A percentile compares a stretch with the other conserved stretches of the same genome.
phyloP scores from a whole-genome alignment of 805 yeast genomes.

The Yarrowia yakushimensis region DNA sequence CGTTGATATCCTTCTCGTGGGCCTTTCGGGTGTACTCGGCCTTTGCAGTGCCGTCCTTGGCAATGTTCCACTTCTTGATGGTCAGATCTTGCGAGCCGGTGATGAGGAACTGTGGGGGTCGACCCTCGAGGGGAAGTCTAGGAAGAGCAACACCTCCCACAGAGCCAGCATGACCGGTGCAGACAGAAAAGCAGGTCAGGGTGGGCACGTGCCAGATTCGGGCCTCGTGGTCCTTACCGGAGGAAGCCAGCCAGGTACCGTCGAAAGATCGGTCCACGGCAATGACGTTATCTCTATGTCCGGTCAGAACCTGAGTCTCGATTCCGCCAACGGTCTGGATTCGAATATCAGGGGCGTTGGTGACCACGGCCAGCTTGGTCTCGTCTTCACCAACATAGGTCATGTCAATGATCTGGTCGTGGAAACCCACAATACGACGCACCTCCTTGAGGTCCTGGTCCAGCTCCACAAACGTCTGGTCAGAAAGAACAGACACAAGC shows the following conservation, averaged over 20 bases:
- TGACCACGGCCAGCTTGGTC: slow-evolving; percentile 68
- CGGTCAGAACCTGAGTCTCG: slow-evolving; percentile 64
- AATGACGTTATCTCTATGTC: slow-evolving; percentile 83
- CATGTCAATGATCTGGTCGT: slow-evolving; percentile 92
- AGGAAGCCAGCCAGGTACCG: slow-evolving; percentile 89
- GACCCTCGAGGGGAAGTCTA: slow-evolving; percentile 39
- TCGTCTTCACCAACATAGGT: slow-evolving; percentile 64
- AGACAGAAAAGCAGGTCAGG: slow-evolving; percentile 53
- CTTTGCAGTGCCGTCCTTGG: slow-evolving; percentile 31
- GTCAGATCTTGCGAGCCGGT: slow-evolving; percentile 85
- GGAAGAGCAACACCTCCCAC: slow-evolving; percentile 81
- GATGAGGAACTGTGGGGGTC: slow-evolving; percentile 65
- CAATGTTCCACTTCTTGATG: slow-evolving; percentile 74
- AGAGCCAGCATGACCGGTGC: slow-evolving; percentile 83
- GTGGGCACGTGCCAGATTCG: slow-evolving; percentile 67
- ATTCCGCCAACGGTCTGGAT: slow-evolving; percentile 52
- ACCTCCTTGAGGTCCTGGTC: slow-evolving; percentile 40
- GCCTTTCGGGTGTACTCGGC: slow-evolving; percentile 92
- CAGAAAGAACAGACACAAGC: slow-evolving; percentile 53
- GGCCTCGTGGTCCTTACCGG: slow-evolving; percentile 83
- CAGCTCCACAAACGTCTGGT: slow-evolving; percentile 69
- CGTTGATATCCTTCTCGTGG: slow-evolving; percentile 93
- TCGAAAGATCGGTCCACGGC: slow-evolving; percentile 72
- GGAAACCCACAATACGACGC: slow-evolving; percentile 80
- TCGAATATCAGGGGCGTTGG: slow-evolving; percentile 87